Conservation (phyloP, 768 basidiomycete genomes). For the Termitomyces eurrhizus region DNA sequence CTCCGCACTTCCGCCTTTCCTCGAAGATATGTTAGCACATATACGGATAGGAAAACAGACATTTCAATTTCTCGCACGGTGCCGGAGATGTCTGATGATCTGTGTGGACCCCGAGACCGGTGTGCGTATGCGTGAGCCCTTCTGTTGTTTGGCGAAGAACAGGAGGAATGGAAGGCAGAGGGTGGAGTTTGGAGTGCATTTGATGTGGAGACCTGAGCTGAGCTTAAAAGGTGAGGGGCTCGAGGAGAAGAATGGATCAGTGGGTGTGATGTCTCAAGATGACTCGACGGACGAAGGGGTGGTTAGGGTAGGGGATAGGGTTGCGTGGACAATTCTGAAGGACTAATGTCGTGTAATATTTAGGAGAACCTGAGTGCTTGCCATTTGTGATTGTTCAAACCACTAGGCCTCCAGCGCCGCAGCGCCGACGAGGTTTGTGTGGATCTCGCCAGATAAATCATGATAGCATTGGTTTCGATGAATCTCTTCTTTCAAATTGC, state of each 20-base stretch:
- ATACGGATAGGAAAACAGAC: slow-evolving; percentile 11
- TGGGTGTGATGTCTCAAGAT: not conserved
- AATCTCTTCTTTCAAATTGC: no score
- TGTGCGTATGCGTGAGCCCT: slow-evolving; percentile 11
- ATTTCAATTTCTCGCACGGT: slow-evolving; percentile 12
- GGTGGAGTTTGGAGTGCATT: slow-evolving; percentile 16
- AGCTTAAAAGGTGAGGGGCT: not conserved
- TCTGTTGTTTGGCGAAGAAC: slow-evolving; percentile 13
- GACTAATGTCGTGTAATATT: not conserved
- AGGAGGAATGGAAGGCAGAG: slow-evolving; percentile 12
- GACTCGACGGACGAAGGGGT: not conserved
- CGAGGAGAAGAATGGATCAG: not conserved
- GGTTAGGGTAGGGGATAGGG: slow-evolving; percentile 11
- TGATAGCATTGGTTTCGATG: no score
- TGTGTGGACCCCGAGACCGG: slow-evolving; percentile 13
- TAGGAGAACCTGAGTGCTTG: not conserved
- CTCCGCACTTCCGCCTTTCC: slow-evolving; percentile 6
- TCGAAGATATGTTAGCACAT: slow-evolving; percentile 10
- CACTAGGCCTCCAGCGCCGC: no score
- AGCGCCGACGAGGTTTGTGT: no score
- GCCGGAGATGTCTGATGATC: slow-evolving; percentile 14
- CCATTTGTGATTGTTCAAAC: no score
- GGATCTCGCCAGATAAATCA: no score
- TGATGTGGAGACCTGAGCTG: slow-evolving; percentile 13
- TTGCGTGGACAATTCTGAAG: slow-evolving; percentile 8